A percentile compares a stretch with the other conserved stretches of the same genome.
Evolutionary conservation across 1,284 basidiomycete species (phyloP).

Genomic region (Pascua sp.): DNA sequence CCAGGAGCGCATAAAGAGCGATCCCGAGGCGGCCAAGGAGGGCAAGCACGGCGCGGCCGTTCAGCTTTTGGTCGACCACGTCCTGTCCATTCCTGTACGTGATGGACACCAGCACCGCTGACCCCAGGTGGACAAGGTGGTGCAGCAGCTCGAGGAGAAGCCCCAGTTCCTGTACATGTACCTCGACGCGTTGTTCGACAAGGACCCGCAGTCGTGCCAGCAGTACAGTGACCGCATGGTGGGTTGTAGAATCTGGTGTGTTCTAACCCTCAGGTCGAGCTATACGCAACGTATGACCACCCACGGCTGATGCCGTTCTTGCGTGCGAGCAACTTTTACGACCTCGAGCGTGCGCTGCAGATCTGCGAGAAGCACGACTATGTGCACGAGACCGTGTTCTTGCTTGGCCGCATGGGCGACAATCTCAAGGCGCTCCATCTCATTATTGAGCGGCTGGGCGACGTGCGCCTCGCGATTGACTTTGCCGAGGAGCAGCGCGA

Average conservation of each 20-base stretch:
- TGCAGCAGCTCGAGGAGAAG: constrained; percentile 74
- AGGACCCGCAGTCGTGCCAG: constrained; percentile 74
- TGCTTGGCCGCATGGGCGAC: constrained; percentile 95
- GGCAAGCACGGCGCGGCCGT: constrained; percentile 64
- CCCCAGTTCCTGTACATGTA: constrained; percentile 88
- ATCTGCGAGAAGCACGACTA: constrained; percentile 80
- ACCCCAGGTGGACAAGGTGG: constrained; percentile 73
- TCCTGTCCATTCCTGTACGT: constrained; percentile 88
- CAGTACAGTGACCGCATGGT: constrained; percentile 83
- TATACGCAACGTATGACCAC: constrained; percentile 86
- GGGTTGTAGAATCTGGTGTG: constrained; percentile 2
- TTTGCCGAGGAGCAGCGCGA: constrained; percentile 98
- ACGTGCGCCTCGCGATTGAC: constrained; percentile 91
- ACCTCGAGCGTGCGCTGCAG: constrained; percentile 77
- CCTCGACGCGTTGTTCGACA: constrained; percentile 82
- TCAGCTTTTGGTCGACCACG: constrained; percentile 84
- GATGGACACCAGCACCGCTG: background rate
- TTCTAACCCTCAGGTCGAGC: constrained; percentile 60
- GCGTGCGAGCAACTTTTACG: constrained; percentile 86
- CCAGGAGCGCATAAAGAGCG: constrained; percentile 66
- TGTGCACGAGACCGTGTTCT: constrained; percentile 95
- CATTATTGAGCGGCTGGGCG: constrained; percentile 91
- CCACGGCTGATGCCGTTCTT: constrained; percentile 81
- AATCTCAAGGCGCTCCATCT: constrained; percentile 90
- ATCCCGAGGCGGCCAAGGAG: constrained; percentile 18